These are phyloP conservation scores for Nicotiana otophora DNA, from an alignment of 257 asterid species.

Conservation along the genomic window DNA sequence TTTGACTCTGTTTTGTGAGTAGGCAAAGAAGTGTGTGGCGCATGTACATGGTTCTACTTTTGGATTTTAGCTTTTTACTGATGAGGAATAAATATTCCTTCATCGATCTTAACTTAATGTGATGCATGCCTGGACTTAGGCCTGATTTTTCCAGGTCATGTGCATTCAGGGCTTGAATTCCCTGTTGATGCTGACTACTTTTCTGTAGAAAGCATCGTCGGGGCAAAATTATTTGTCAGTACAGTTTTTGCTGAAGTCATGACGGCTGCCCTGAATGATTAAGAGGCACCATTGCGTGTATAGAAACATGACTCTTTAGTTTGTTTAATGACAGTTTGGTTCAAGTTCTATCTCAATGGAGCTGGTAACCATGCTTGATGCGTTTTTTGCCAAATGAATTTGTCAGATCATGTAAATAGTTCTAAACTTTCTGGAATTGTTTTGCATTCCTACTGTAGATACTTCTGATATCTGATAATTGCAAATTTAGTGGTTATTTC, in stretches of 20 bases:
- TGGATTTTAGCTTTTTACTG: slow-evolving; percentile 8
- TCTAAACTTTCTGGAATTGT: background rate
- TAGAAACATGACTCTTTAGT: slow-evolving; percentile 31
- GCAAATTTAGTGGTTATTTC: background rate
- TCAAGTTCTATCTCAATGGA: background rate
- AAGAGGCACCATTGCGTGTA: slow-evolving; percentile 41
- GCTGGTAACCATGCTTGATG: background rate
- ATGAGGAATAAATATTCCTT: slow-evolving; percentile 1
- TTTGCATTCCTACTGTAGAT: background rate
- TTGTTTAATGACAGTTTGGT: slow-evolving; percentile 12
- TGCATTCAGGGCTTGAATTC: slow-evolving; percentile 3
- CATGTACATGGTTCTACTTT: slow-evolving; percentile 21
- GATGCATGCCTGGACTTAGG: slow-evolving; percentile 20
- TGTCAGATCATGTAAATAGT: slow-evolving; percentile 1
- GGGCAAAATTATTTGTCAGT: slow-evolving; percentile 4
- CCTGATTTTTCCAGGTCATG: slow-evolving; percentile 5
- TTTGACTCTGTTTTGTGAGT: slow-evolving; percentile 40
- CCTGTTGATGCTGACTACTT: background rate
- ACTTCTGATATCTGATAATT: background rate
- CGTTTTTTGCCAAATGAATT: background rate
- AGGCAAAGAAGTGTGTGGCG: slow-evolving; percentile 1
- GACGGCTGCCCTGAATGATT: slow-evolving; percentile 29
- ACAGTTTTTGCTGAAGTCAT: slow-evolving; percentile 28
- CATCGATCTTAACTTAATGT: slow-evolving; percentile 29
- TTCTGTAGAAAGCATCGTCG: slow-evolving; percentile 12